These are phyloP conservation scores for Dalbergia cultrata DNA, from an alignment of 306 rosid species.

Conservation along the genomic window DNA sequence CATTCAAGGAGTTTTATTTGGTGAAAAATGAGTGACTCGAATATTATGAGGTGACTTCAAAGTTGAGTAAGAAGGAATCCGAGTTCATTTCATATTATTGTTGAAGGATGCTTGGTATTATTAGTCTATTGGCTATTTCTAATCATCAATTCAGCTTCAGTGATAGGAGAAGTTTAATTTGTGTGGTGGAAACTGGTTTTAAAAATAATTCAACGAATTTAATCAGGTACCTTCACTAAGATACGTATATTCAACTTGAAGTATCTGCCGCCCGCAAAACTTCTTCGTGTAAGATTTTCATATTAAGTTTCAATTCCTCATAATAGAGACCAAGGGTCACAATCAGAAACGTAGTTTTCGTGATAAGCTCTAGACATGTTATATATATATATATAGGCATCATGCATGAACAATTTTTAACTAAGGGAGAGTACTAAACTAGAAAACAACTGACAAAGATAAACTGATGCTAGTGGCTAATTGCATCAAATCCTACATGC, in stretches of 20 bases:
- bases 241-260: not conserved
- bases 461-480: not conserved
- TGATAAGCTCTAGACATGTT: not conserved
- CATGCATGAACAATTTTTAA: constrained; percentile 6
- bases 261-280: not conserved
- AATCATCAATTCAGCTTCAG: not conserved
- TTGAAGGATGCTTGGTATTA: not conserved
- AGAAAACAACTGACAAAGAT: constrained; percentile 8
- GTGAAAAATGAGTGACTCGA: not conserved
- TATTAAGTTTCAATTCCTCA: not conserved
- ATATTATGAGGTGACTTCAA: not conserved
- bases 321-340: not conserved
- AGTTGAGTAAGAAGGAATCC: not conserved
- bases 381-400: not conserved
- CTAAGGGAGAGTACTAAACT: not conserved
- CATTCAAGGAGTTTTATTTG: not conserved
- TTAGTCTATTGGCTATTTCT: not conserved
- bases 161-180: too few relatives aligned
- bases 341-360: not conserved
- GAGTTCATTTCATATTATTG: not conserved
- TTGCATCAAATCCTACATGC: not conserved
- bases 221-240: not conserved
- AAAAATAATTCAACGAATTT: too few relatives aligned
- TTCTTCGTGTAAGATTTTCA: constrained; percentile 1
- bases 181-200: too few relatives aligned